Percentiles rank a stretch among this genome's conserved stretches.
phyloP scores from a whole-genome alignment of 495 filamentous ascomycete genomes.

The Tuber borchii region DNA sequence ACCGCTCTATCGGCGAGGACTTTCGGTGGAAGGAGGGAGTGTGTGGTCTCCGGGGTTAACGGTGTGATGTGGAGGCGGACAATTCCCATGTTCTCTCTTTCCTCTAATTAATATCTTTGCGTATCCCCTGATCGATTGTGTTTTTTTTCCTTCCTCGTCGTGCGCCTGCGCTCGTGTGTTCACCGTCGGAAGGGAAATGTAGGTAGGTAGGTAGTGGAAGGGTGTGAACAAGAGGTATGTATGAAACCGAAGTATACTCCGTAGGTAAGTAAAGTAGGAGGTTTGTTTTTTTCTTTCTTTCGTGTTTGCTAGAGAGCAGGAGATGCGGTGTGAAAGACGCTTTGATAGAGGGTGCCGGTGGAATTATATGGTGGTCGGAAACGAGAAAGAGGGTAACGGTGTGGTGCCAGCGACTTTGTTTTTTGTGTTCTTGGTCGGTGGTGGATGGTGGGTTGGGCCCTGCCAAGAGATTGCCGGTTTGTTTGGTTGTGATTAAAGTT shows the following conservation, averaged over 20 bases:
- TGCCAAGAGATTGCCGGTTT: background rate
- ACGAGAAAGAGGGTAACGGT: background rate
- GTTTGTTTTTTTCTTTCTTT: background rate
- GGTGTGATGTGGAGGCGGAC: slow-evolving; percentile 78
- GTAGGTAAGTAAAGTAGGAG: background rate
- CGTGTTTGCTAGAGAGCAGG: background rate
- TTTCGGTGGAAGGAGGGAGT: slow-evolving; percentile 60
- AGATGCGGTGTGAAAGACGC: background rate
- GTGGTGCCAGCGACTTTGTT: slow-evolving; percentile 1
- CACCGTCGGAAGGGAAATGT: background rate
- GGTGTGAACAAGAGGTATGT: background rate
- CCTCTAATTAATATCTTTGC: background rate
- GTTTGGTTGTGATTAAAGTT: background rate
- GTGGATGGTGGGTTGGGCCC: background rate
- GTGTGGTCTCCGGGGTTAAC: slow-evolving; percentile 63
- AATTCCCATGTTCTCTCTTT: slow-evolving; percentile 7
- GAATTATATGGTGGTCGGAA: background rate
- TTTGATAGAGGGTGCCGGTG: background rate
- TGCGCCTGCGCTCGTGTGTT: background rate
- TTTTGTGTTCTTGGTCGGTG: background rate
- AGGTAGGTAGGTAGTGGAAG: background rate
- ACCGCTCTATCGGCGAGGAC: slow-evolving; percentile 56
- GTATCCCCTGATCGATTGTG: background rate
- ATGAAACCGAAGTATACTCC: background rate
- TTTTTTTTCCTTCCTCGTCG: background rate